Conservation (phyloP, 2,329 filamentous ascomycete species). For the Phialophora verrucosa region DNA sequence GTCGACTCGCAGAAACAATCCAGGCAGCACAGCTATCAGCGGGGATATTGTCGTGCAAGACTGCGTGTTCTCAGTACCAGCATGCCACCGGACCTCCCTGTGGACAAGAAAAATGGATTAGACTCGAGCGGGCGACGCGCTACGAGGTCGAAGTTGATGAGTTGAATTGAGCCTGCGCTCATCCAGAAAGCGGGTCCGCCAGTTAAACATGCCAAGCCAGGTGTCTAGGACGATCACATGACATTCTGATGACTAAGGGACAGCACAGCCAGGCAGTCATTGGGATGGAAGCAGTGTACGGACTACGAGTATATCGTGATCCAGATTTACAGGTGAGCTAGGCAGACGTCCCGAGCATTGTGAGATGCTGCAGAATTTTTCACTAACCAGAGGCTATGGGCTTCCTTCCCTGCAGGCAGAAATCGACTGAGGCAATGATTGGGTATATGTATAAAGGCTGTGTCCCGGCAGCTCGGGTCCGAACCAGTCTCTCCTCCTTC, state of each 20-base stretch:
- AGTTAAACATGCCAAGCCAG: neutral
- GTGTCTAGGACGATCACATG: neutral
- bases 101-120: conserved; percentile 17
- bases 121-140: neutral
- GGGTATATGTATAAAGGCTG: conserved; percentile 6
- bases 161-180: neutral
- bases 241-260: neutral
- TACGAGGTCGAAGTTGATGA: neutral
- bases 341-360: neutral
- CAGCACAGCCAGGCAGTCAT: neutral
- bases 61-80: conserved; percentile 18
- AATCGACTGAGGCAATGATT: neutral
- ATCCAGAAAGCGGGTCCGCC: conserved; percentile 5
- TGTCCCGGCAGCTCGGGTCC: neutral
- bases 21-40: conserved; percentile 25
- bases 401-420: conserved; percentile 5
- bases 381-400: conserved; percentile 1
- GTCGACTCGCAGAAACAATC: neutral
- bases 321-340: neutral
- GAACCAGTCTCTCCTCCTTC: conserved; percentile 20
- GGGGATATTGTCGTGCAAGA: conserved; percentile 8
- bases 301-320: no score
- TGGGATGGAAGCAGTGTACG: neutral
- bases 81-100: conserved; percentile 9
- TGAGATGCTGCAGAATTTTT: neutral